Evolutionary conservation across 495 filamentous ascomycete species (phyloP).

Genomic region (Hyaloscypha hepaticicola): DNA sequence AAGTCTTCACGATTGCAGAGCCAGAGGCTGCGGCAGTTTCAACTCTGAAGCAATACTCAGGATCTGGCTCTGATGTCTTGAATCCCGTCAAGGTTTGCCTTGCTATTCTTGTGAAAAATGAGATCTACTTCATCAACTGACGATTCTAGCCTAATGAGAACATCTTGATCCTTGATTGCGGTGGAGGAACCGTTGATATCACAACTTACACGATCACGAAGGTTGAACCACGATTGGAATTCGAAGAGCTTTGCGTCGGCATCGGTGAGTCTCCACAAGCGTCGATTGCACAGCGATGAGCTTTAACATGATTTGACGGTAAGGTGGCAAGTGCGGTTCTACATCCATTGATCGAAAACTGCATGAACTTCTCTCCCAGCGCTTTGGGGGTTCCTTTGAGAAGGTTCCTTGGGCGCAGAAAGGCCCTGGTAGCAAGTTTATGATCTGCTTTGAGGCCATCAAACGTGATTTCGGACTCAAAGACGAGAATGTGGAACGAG

Average conservation of each 20-base stretch:
- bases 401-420: conserved; percentile 24
- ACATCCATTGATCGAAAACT: conserved; percentile 27
- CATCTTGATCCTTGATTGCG: conserved; percentile 27
- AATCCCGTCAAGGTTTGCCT: conserved; percentile 19
- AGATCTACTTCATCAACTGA: not conserved
- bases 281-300: not conserved
- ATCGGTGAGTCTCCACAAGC: not conserved
- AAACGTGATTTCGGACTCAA: conserved; percentile 27
- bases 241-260: conserved; percentile 23
- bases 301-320: conserved; percentile 1
- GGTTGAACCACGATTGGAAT: conserved; percentile 12
- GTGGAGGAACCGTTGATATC: conserved; percentile 25
- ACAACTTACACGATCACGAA: conserved; percentile 21
- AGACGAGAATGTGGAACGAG: conserved; percentile 1
- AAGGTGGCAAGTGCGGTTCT: conserved; percentile 22
- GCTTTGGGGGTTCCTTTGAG: conserved; percentile 31
- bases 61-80: not conserved
- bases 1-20: conserved; percentile 30
- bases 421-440: conserved; percentile 34
- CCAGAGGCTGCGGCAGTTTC: conserved; percentile 36
- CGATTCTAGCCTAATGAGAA: conserved; percentile 12
- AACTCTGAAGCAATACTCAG: conserved; percentile 12
- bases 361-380: conserved; percentile 27
- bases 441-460: conserved; percentile 31
- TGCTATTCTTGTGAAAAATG: conserved; percentile 6